Conservation (phyloP, 805 yeast species). For the Phaffomyces opuntiae region DNA sequence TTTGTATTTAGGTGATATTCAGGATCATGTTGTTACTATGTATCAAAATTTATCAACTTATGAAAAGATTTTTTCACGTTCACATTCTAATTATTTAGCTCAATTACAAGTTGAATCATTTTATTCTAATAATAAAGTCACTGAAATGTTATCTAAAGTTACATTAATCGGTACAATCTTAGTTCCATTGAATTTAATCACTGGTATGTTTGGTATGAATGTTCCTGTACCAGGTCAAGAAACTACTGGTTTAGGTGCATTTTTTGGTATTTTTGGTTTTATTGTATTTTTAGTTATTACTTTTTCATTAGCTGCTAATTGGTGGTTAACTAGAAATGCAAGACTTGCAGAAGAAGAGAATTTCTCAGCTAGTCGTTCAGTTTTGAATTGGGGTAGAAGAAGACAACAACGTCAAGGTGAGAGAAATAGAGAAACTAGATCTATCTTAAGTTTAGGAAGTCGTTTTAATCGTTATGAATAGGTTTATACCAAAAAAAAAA, state of each 20-base stretch:
- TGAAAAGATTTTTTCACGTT: conserved; percentile 87
- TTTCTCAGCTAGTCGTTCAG: conserved; percentile 24
- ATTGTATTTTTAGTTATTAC: conserved; percentile 34
- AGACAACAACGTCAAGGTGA: conserved; percentile 9
- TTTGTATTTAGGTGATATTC: conserved; percentile 93
- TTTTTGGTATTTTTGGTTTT: conserved; percentile 57
- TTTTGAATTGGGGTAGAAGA: conserved; percentile 21
- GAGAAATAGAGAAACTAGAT: conserved; percentile 21
- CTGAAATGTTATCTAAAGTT: conserved; percentile 82
- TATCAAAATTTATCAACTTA: conserved; percentile 82
- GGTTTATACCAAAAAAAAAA: neutral
- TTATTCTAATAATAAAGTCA: conserved; percentile 75
- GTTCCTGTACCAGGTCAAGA: conserved; percentile 75
- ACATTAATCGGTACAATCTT: conserved; percentile 85
- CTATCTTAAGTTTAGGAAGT: conserved; percentile 21
- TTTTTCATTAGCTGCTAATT: conserved; percentile 35
- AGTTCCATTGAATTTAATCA: conserved; percentile 82
- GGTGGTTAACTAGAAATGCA: conserved; percentile 31
- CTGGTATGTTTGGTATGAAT: conserved; percentile 96
- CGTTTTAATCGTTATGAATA: conserved; percentile 21
- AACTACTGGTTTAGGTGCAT: conserved; percentile 47
- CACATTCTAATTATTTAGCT: conserved; percentile 88
- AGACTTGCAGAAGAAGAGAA: conserved; percentile 22
- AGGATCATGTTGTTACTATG: conserved; percentile 96
- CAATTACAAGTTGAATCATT: conserved; percentile 92